Percentiles rank a stretch among this genome's conserved stretches.
phyloP scores from a whole-genome alignment of 257 asterid species.

The Solanum sejunctum region DNA sequence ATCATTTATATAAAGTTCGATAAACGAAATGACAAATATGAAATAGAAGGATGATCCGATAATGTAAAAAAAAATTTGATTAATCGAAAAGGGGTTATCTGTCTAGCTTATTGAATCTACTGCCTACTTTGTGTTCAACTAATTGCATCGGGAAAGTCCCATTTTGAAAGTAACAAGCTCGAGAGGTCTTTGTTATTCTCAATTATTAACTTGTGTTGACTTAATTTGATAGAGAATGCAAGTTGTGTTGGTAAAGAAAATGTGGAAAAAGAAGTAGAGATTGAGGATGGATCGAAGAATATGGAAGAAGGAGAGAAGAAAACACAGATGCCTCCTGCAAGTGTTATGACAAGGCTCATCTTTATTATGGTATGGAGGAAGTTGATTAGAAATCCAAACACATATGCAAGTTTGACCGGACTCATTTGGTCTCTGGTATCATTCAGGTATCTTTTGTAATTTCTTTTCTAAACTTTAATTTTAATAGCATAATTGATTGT shows the following conservation, averaged over 20 bases:
- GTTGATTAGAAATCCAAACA: slow-evolving; percentile 87
- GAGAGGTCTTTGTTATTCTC: not conserved
- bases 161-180: not conserved
- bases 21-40: no score
- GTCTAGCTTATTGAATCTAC: not conserved
- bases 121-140: not conserved
- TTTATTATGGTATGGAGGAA: slow-evolving; percentile 95
- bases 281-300: slow-evolving; percentile 33
- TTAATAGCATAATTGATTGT: no score
- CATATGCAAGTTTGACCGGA: slow-evolving; percentile 78
- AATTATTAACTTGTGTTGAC: not conserved
- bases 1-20: no score
- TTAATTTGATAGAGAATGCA: slow-evolving; percentile 24
- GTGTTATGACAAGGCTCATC: slow-evolving; percentile 89
- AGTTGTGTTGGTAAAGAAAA: slow-evolving; percentile 33
- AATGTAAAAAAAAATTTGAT: no score
- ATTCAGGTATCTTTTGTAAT: slow-evolving; percentile 33
- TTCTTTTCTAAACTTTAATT: not conserved
- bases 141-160: not conserved
- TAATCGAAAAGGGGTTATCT: no score
- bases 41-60: no score
- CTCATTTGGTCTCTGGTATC: slow-evolving; percentile 82
- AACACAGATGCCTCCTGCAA: slow-evolving; percentile 88
- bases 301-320: slow-evolving; percentile 35
- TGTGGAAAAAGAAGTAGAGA: slow-evolving; percentile 51